Evolutionary conservation across 2,329 filamentous ascomycete species (phyloP).

Genomic region (Ophioceras dolichostomum): DNA sequence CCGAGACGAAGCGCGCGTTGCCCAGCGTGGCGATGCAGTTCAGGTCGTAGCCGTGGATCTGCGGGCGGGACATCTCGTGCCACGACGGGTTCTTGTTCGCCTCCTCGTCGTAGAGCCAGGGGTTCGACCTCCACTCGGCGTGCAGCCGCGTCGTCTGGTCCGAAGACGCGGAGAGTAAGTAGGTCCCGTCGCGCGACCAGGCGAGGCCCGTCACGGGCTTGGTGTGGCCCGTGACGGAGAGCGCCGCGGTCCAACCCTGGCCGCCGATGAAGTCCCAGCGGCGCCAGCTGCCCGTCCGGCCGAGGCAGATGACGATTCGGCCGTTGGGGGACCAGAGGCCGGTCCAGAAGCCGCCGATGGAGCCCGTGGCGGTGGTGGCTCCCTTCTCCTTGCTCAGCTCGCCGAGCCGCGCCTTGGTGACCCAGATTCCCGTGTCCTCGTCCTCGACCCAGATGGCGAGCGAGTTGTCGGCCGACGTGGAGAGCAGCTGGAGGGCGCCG

Average conservation of each 20-base stretch:
- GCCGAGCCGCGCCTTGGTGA: constrained; percentile 72
- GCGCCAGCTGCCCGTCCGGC: constrained; percentile 88
- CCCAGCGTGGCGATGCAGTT: constrained; percentile 81
- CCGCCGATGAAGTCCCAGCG: constrained; percentile 54
- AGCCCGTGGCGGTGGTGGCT: constrained; percentile 90
- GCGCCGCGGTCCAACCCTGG: constrained; percentile 63
- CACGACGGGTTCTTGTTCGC: constrained; percentile 40
- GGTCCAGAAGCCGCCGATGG: constrained; percentile 92
- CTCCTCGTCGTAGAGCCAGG: constrained; percentile 3
- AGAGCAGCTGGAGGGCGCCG: constrained; percentile 55
- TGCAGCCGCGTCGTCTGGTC: constrained; percentile 91
- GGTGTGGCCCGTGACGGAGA: constrained; percentile 76
- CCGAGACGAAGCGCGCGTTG: constrained; percentile 71
- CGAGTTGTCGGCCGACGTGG: constrained; percentile 90
- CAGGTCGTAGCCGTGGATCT: constrained; percentile 96
- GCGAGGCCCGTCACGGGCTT: constrained; percentile 68
- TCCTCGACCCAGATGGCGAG: constrained; percentile 89
- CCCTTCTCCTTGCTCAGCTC: constrained; percentile 94
- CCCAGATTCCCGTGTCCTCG: constrained; percentile 74
- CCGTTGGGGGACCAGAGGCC: constrained; percentile 82
- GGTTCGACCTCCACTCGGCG: constrained; percentile 53
- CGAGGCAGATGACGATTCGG: constrained; percentile 61
- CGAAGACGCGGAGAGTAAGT: constrained; percentile 75
- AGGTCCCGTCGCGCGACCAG: constrained; percentile 74
- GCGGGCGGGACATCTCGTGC: constrained; percentile 92